Conservation (phyloP, 192 early-diverging fungal species). For the Dissophora globulifera region DNA sequence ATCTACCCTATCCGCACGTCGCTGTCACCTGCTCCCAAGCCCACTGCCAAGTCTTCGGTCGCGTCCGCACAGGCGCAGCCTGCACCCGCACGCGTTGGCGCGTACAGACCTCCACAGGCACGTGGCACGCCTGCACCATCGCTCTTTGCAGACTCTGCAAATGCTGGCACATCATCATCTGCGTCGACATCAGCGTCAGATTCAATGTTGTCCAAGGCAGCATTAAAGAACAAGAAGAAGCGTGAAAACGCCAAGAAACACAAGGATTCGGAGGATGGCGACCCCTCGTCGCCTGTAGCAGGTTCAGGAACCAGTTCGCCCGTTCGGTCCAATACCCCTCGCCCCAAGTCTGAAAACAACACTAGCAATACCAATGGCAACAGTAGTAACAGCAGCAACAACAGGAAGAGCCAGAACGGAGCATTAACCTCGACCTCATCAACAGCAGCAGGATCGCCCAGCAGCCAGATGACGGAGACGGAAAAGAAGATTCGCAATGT, state of each 20-base stretch:
- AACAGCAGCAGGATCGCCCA: conserved; percentile 26
- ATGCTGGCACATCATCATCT: conserved; percentile 19
- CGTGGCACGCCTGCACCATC: conserved; percentile 61
- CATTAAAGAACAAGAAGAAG: conserved; percentile 81
- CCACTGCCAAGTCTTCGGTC: conserved; percentile 62
- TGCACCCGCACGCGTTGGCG: conserved; percentile 61
- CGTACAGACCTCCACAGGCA: conserved; percentile 79
- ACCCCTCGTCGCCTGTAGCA: conserved; percentile 2
- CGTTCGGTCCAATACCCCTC: conserved; percentile 36
- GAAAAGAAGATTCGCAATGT: conserved; percentile 90
- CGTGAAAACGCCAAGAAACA: conserved; percentile 69
- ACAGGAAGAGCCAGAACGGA: conserved; percentile 37
- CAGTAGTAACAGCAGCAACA: conserved; percentile 11
- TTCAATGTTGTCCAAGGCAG: conserved; percentile 65
- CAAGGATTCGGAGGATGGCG: conserved; percentile 56
- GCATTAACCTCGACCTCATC: conserved; percentile 6
- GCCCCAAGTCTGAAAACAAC: conserved; percentile 21
- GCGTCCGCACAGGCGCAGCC: conserved; percentile 61
- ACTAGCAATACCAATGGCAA: conserved; percentile 25
- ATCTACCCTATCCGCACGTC: conserved; percentile 82
- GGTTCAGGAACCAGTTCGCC: conserved; percentile 32
- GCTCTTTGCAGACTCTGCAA: conserved; percentile 37
- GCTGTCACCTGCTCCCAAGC: conserved; percentile 75
- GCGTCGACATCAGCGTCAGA: no score
- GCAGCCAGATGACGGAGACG: conserved; percentile 66